Evolutionary conservation across 1,284 basidiomycete genomes (phyloP).

Genomic region (Rhodotorula sp.): DNA sequence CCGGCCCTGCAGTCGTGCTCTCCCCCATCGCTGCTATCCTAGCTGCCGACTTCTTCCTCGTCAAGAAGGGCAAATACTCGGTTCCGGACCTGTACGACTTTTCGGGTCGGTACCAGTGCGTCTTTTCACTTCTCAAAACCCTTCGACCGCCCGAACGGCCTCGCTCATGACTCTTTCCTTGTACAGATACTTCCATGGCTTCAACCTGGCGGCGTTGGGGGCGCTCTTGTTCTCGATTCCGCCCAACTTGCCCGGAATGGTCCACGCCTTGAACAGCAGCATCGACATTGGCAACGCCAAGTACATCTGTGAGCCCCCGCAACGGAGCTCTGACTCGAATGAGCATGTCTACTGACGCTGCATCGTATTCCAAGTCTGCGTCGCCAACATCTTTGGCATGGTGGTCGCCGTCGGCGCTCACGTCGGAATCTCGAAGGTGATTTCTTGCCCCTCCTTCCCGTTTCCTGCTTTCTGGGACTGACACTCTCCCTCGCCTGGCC

Average conservation of each 20-base stretch:
- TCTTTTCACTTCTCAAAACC: background rate
- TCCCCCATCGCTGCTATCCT: conserved; percentile 33
- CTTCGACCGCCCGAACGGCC: background rate
- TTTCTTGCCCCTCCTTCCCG: background rate
- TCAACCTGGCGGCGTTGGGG: conserved; percentile 32
- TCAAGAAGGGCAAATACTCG: conserved; percentile 27
- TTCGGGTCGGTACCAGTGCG: conserved; percentile 17
- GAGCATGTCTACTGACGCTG: background rate
- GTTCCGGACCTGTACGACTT: conserved; percentile 33
- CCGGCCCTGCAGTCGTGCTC: conserved; percentile 25
- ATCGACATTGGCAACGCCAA: conserved; percentile 30
- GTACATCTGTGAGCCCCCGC: conserved; percentile 19
- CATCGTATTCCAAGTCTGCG: background rate
- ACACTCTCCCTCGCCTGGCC: background rate
- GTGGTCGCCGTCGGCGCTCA: conserved; percentile 15
- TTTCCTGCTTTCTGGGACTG: background rate
- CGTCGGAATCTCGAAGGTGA: conserved; percentile 11
- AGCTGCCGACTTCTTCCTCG: conserved; percentile 33
- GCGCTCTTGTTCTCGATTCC: conserved; percentile 24
- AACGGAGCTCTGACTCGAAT: too few relatives aligned
- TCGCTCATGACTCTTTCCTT: too few relatives aligned
- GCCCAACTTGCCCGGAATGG: conserved; percentile 38
- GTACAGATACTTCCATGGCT: conserved; percentile 15
- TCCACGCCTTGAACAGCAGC: conserved; percentile 23
- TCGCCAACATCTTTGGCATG: conserved; percentile 25